phyloP scores from a whole-genome alignment of 148 eudicot species.

The Cornus suecica region DNA sequence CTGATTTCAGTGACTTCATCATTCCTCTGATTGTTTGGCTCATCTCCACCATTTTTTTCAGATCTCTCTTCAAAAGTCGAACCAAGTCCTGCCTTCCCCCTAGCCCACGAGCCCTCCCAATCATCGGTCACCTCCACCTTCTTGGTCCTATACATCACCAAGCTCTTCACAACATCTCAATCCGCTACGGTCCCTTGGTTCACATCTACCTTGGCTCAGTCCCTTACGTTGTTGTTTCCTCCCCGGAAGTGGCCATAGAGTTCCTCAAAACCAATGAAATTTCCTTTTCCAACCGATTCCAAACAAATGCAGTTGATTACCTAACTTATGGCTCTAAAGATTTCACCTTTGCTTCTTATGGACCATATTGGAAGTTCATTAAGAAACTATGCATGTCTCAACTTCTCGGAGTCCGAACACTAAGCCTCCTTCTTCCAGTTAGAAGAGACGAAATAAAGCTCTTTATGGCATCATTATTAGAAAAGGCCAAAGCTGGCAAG shows the following conservation, averaged over 20 bases:
- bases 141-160: slow-evolving; percentile 44
- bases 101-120: slow-evolving; percentile 35
- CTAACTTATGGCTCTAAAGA: slow-evolving; percentile 38
- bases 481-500: slow-evolving; percentile 21
- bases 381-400: slow-evolving; percentile 44
- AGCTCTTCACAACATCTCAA: slow-evolving; percentile 38
- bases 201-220: slow-evolving; percentile 34
- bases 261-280: slow-evolving; percentile 38
- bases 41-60: slow-evolving; percentile 14
- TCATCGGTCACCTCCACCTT: slow-evolving; percentile 49
- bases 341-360: slow-evolving; percentile 42
- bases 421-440: slow-evolving; percentile 23
- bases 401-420: slow-evolving; percentile 33
- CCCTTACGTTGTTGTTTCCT: slow-evolving; percentile 31
- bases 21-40: slow-evolving; percentile 20
- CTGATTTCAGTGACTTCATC: slow-evolving; percentile 19
- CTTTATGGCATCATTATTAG: slow-evolving; percentile 12
- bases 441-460: slow-evolving; percentile 21
- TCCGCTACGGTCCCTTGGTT: slow-evolving; percentile 31
- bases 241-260: slow-evolving; percentile 37
- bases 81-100: slow-evolving; percentile 17
- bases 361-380: slow-evolving; percentile 44
- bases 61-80: slow-evolving; percentile 1
- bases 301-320: slow-evolving; percentile 27
- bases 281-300: slow-evolving; percentile 24